A percentile compares a stretch with the other conserved stretches of the same genome.
These are phyloP conservation scores for Passalora sequoiae DNA, from an alignment of 2,329 filamentous ascomycete species.

Conservation along the genomic window DNA sequence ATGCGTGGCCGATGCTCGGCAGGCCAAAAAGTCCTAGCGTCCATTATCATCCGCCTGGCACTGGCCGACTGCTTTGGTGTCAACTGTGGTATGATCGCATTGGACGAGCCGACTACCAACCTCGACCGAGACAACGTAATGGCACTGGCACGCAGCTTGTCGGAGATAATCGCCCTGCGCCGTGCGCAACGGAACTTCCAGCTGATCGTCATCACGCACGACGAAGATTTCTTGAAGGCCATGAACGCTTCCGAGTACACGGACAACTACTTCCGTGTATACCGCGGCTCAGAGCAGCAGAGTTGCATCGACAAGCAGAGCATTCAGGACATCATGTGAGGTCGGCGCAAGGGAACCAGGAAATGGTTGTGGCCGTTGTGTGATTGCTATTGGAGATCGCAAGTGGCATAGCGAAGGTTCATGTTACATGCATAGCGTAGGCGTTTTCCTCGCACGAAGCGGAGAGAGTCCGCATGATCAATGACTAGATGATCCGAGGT, in stretches of 20 bases:
- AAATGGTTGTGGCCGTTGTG: too few species aligned
- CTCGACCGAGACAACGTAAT: conserved; percentile 93
- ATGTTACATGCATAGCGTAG: too few species aligned
- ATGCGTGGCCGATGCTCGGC: conserved; percentile 97
- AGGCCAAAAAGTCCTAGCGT: conserved; percentile 91
- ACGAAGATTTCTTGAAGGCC: conserved; percentile 87
- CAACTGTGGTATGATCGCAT: conserved; percentile 91
- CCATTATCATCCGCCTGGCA: conserved; percentile 94
- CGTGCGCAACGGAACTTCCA: conserved; percentile 91
- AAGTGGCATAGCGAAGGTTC: too few species aligned
- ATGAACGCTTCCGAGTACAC: conserved; percentile 95
- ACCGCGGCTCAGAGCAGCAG: conserved; percentile 76
- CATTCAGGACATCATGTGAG: conserved; percentile 31
- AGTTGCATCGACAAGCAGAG: conserved; percentile 69
- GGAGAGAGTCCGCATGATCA: too few species aligned
- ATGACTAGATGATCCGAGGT: too few species aligned
- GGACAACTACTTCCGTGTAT: conserved; percentile 85
- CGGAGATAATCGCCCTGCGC: conserved; percentile 78
- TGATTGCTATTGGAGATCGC: too few species aligned
- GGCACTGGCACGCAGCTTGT: conserved; percentile 75
- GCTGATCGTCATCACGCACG: conserved; percentile 96
- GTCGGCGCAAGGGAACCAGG: too few species aligned
- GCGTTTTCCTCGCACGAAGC: too few species aligned
- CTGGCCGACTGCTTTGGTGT: conserved; percentile 94
- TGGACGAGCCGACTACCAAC: conserved; percentile 97